Base-by-base conservation (phyloP, 768 basidiomycete species). In the Naematelia encephala region DNA sequence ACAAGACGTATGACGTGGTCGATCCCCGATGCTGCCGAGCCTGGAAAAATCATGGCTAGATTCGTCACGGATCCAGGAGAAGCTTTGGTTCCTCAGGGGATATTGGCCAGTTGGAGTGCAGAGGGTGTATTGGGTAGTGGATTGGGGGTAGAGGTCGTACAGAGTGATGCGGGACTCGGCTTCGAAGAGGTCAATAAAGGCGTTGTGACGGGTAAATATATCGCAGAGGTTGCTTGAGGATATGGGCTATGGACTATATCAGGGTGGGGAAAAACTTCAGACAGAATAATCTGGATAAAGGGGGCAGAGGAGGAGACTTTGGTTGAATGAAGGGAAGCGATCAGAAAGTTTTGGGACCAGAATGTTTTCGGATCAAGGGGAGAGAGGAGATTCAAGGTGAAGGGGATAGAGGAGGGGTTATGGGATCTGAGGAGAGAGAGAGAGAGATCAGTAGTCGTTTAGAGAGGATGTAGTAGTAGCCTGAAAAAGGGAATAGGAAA, bases 21-120 rank as follows among this genome's bases (percentile, higher is more conserved):
- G 21, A 54, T 78, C 34, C 51, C 29, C 34, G n/a, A n/a, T 25
- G 14, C 19, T 29, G 34, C 25, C 28, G 51, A 29, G 8, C 29
- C 29, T 5, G 73, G 74, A 16, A 80, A 80, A 66, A 68, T 79
- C 29, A 72, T 79, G 3, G 80, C 78, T 2, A 62, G 75, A 49
- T 69, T 78, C 63, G 43, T 59, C 4, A 73, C 70, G 22, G 67
- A 70, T 8, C 46, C 62, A 3, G 68, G 63, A 23, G 62, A 63
- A 26, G 45, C 60, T 8, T 57, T 70, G 54, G 14, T 53, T 1
- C 73, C 73, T 4, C 68, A 73, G 22, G 70, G 69, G 5, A 72
- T 80, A 1, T 57, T 55, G 16, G 76, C 76, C 21, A 67, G 60
- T 29, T 80, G 78, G 75, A 56, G 61, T 19, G 43, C 69, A 11